Conservation (phyloP, 2,329 filamentous ascomycete species). For the Chaetothyriales sp. region DNA sequence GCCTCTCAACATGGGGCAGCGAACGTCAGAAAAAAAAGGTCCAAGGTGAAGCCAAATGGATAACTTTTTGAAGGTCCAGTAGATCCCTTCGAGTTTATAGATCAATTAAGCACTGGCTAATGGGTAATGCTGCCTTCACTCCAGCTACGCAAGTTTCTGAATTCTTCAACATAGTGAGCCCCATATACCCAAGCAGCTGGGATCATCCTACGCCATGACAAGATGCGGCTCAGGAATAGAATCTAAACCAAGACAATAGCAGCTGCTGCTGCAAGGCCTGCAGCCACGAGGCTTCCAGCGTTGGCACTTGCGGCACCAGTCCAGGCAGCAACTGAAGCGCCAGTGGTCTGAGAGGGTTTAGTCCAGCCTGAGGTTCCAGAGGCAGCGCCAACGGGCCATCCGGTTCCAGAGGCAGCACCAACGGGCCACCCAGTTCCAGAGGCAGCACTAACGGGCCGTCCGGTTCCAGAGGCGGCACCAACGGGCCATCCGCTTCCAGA, state of each 20-base stretch:
- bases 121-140: not conserved
- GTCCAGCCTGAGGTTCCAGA: constrained; percentile 2
- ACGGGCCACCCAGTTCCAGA: constrained; percentile 5
- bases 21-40: not conserved
- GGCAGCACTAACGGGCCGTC: not conserved
- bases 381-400: constrained; percentile 1
- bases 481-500: constrained; percentile 3
- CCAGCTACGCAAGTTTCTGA: not conserved
- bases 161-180: not conserved
- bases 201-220: constrained; percentile 10
- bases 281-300: constrained; percentile 20
- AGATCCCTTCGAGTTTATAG: not conserved
- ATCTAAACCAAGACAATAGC: constrained; percentile 23
- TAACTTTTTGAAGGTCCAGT: not conserved
- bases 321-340: constrained; percentile 16
- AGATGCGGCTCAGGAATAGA: constrained; percentile 4
- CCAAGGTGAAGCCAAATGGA: not conserved
- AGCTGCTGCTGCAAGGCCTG: constrained; percentile 20
- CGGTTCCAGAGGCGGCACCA: constrained; percentile 4
- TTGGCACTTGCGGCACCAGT: constrained; percentile 22
- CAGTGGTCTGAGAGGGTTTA: constrained; percentile 7
- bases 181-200: constrained; percentile 10
- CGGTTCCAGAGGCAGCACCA: constrained; percentile 5
- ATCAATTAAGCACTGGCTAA: constrained; percentile 1
- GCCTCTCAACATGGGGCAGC: not conserved